A percentile compares a stretch with the other conserved stretches of the same genome.
These are phyloP conservation scores for Barnettozyma sucrosica DNA, from an alignment of 805 yeast genomes.

Conservation along the genomic window DNA sequence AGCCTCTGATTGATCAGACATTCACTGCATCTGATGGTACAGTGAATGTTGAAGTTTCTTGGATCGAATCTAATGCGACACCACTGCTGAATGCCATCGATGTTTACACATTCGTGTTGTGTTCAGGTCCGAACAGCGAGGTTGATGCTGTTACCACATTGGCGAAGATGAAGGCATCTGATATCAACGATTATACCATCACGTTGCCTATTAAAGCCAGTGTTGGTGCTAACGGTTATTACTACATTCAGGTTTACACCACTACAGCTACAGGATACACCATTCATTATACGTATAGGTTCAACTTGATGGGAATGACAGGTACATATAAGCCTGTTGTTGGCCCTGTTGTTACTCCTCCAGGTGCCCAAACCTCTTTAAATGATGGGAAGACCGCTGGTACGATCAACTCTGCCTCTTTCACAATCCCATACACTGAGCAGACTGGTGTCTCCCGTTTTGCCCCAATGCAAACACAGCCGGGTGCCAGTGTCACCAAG, in stretches of 20 bases:
- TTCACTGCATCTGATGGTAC: slow-evolving; percentile 23
- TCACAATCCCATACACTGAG: slow-evolving; percentile 61
- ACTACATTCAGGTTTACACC: slow-evolving; percentile 66
- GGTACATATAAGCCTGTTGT: slow-evolving; percentile 49
- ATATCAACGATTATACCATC: slow-evolving; percentile 30
- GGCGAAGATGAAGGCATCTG: slow-evolving; percentile 26
- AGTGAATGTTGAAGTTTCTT: slow-evolving; percentile 32
- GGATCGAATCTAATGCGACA: slow-evolving; percentile 49
- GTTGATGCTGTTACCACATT: slow-evolving; percentile 37
- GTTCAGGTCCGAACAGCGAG: slow-evolving; percentile 58
- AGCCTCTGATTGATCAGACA: slow-evolving; percentile 19
- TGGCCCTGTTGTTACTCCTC: slow-evolving; percentile 40
- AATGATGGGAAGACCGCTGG: slow-evolving; percentile 32
- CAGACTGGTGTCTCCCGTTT: slow-evolving; percentile 77
- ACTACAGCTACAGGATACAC: slow-evolving; percentile 37
- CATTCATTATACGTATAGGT: slow-evolving; percentile 63
- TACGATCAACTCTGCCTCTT: slow-evolving; percentile 44
- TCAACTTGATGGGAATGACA: slow-evolving; percentile 62
- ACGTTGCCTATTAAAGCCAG: slow-evolving; percentile 38
- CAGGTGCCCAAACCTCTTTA: slow-evolving; percentile 34
- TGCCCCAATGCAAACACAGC: slow-evolving; percentile 94
- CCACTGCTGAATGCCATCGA: slow-evolving; percentile 42
- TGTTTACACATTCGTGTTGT: slow-evolving; percentile 47
- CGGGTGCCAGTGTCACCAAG: slow-evolving; percentile 63
- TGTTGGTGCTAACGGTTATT: slow-evolving; percentile 58